Conservation (phyloP, 2,329 filamentous ascomycete species). For the Thermoascus crustaceus region DNA sequence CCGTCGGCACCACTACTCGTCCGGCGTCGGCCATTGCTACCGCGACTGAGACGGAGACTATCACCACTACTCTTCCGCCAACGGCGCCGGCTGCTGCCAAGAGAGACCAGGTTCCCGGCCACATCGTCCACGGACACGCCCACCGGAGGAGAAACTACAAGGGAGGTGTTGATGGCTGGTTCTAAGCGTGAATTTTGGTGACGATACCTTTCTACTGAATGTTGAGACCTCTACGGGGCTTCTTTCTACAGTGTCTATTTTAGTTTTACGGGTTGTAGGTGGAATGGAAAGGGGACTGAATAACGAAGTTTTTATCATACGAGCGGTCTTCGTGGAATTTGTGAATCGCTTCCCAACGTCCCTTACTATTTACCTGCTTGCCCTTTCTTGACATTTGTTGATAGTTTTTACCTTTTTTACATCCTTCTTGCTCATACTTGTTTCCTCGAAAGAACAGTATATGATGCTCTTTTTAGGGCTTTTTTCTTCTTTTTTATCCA, state of each 20-base stretch:
- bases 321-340: no score
- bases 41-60: no score
- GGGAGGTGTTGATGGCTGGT: conserved; percentile 16
- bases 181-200: neutral
- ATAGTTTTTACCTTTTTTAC: neutral
- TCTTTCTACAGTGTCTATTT: no score
- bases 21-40: conserved; percentile 13
- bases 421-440: neutral
- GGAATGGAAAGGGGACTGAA: no score
- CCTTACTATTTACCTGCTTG: no score
- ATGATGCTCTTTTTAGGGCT: neutral
- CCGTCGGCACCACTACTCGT: conserved; percentile 21
- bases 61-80: no score
- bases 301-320: no score
- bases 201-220: no score
- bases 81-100: conserved; percentile 16
- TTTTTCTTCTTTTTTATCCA: neutral
- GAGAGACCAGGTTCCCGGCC: conserved; percentile 7
- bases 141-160: conserved; percentile 20
- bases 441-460: conserved; percentile 1
- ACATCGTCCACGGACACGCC: conserved; percentile 6
- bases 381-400: no score
- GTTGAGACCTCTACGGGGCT: no score
- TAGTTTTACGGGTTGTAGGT: no score
- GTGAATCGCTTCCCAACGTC: no score